Evolutionary conservation across 2,329 filamentous ascomycete genomes (phyloP).

Genomic region (Paraconiothyrium sp.): DNA sequence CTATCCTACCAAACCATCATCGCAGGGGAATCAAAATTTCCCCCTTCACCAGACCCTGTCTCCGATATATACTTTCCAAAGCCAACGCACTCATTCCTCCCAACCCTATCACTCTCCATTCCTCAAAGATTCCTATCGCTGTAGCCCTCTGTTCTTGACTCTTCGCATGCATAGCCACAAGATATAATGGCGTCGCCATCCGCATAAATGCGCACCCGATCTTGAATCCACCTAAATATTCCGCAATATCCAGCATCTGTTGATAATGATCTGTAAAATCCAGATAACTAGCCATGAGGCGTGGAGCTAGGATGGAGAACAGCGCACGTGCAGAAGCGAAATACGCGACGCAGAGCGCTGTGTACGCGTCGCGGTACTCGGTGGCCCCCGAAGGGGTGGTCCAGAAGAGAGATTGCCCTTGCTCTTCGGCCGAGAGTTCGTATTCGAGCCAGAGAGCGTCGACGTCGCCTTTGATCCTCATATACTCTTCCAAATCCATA

Average conservation of each 20-base stretch:
- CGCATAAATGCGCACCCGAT: slow-evolving; percentile 44
- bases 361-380: slow-evolving; percentile 34
- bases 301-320: slow-evolving; percentile 25
- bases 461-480: slow-evolving; percentile 23
- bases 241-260: slow-evolving; percentile 33
- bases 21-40: not conserved
- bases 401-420: slow-evolving; percentile 19
- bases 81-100: slow-evolving; percentile 40
- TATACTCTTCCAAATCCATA: slow-evolving; percentile 22
- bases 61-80: slow-evolving; percentile 28
- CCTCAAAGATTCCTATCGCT: slow-evolving; percentile 31
- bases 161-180: slow-evolving; percentile 39
- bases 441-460: slow-evolving; percentile 36
- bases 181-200: slow-evolving; percentile 40
- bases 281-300: slow-evolving; percentile 14
- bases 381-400: slow-evolving; percentile 10
- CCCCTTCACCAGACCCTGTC: not conserved
- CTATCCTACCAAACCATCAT: not conserved
- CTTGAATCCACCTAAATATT: slow-evolving; percentile 28
- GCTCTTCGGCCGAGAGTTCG: slow-evolving; percentile 14
- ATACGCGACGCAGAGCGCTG: slow-evolving; percentile 36
- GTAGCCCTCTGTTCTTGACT: slow-evolving; percentile 22
- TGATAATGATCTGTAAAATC: slow-evolving; percentile 26
- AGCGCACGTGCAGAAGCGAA: slow-evolving; percentile 34
- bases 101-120: slow-evolving; percentile 35